Evolutionary conservation across 768 basidiomycete species (phyloP).

Genomic region (Multifurca ochricompacta): DNA sequence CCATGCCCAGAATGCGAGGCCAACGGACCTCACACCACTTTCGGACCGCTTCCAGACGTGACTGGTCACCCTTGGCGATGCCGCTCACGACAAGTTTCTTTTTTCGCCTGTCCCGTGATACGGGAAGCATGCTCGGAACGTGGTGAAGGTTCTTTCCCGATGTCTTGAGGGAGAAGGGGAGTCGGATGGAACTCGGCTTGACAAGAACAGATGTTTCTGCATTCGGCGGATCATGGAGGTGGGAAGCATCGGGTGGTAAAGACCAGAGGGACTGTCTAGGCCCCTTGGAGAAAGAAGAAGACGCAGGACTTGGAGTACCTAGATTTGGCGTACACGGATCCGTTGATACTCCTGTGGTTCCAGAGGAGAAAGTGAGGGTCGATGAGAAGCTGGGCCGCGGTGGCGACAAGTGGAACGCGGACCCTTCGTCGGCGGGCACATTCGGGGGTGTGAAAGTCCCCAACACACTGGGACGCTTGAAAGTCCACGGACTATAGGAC

Average conservation of each 20-base stretch:
- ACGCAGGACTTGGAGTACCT: slow-evolving; percentile 29
- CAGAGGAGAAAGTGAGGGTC: slow-evolving; percentile 20
- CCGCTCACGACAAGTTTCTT: slow-evolving; percentile 61
- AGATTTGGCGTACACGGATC: slow-evolving; percentile 25
- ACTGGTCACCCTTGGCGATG: slow-evolving; percentile 49
- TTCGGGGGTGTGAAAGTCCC: slow-evolving; percentile 50
- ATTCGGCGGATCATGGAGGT: slow-evolving; percentile 33
- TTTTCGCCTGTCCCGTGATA: slow-evolving; percentile 46
- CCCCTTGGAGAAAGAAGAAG: slow-evolving; percentile 30
- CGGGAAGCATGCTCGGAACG: slow-evolving; percentile 23
- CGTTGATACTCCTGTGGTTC: slow-evolving; percentile 19
- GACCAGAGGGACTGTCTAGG: slow-evolving; percentile 34
- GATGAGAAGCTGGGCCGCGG: slow-evolving; percentile 23
- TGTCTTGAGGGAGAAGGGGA: slow-evolving; percentile 28
- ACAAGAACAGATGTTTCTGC: slow-evolving; percentile 19
- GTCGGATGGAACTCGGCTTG: slow-evolving; percentile 28
- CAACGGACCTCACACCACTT: slow-evolving; percentile 66
- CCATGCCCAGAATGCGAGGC: slow-evolving; percentile 11
- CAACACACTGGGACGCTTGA: slow-evolving; percentile 45
- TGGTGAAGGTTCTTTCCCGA: slow-evolving; percentile 17
- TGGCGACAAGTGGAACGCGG: slow-evolving; percentile 29
- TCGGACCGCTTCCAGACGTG: slow-evolving; percentile 59
- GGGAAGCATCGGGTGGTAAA: slow-evolving; percentile 33
- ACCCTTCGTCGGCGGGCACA: slow-evolving; percentile 25
- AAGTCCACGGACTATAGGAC: slow-evolving; percentile 24